These are phyloP conservation scores for Ceratocystis eucalypticola DNA, from an alignment of 2,329 filamentous ascomycete species.

Conservation along the genomic window DNA sequence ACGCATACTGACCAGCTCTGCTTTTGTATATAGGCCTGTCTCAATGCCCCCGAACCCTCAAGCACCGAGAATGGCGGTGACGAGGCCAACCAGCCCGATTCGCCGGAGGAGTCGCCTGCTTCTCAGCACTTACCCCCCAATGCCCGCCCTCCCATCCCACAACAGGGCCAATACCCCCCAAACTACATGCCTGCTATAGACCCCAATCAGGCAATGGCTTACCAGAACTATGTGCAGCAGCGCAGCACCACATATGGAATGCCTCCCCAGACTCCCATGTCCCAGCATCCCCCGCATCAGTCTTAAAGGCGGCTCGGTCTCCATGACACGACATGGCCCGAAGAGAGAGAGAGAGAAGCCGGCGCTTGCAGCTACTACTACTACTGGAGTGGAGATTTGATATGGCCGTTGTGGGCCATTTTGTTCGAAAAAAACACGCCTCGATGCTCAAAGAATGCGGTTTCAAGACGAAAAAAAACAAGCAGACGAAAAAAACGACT, in stretches of 20 bases:
- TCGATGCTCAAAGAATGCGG: neutral
- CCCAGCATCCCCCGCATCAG: slow-evolving; percentile 70
- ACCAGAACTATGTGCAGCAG: slow-evolving; percentile 68
- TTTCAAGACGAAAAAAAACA: neutral
- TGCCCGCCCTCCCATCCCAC: slow-evolving; percentile 28
- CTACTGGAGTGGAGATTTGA: neutral
- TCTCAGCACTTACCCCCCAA: slow-evolving; percentile 52
- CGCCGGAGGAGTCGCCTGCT: slow-evolving; percentile 75
- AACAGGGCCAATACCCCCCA: slow-evolving; percentile 42
- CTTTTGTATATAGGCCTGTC: slow-evolving; percentile 56
- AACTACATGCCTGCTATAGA: slow-evolving; percentile 56
- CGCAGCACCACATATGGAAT: slow-evolving; percentile 62
- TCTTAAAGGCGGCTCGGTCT: slow-evolving; percentile 37
- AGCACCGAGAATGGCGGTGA: slow-evolving; percentile 63
- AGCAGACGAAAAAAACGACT: neutral
- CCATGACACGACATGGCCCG: too few species aligned
- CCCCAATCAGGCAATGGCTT: slow-evolving; percentile 47
- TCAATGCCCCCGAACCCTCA: slow-evolving; percentile 87
- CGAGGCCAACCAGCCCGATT: slow-evolving; percentile 64
- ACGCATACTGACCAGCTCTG: neutral
- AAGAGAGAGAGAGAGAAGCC: neutral
- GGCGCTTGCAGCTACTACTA: neutral
- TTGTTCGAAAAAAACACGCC: neutral
- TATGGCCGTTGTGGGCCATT: neutral
- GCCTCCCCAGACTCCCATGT: slow-evolving; percentile 64